Percentiles rank a stretch among this genome's conserved stretches.
Evolutionary conservation across 495 filamentous ascomycete species (phyloP).

Genomic region (Penicillium salamii): DNA sequence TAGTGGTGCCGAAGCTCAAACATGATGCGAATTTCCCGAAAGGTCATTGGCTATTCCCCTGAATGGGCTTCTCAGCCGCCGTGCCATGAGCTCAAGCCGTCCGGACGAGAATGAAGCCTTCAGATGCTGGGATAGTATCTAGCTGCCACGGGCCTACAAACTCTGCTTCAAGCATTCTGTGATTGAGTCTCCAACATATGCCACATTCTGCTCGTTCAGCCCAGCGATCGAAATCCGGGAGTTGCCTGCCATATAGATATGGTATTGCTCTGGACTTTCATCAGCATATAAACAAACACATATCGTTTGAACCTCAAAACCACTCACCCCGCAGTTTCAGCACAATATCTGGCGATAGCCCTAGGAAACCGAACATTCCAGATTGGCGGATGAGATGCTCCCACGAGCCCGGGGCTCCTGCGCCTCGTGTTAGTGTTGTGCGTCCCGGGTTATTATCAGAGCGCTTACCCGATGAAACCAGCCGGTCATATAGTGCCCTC

Average conservation of each 20-base stretch:
- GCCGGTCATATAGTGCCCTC: slow-evolving; percentile 20
- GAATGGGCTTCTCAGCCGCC: too few species aligned
- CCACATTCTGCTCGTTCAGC: slow-evolving; percentile 41
- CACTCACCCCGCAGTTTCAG: slow-evolving; percentile 27
- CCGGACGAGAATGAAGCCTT: too few species aligned
- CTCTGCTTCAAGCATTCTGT: slow-evolving; percentile 11
- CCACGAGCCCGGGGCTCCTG: slow-evolving; percentile 34
- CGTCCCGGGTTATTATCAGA: neutral
- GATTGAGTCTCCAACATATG: slow-evolving; percentile 38
- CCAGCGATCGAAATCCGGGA: slow-evolving; percentile 36
- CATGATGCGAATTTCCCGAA: too few species aligned
- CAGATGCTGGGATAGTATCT: too few species aligned
- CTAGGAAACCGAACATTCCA: slow-evolving; percentile 45
- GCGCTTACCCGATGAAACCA: slow-evolving; percentile 17
- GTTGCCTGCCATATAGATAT: slow-evolving; percentile 38
- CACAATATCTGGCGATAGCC: slow-evolving; percentile 26
- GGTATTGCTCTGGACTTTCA: slow-evolving; percentile 28
- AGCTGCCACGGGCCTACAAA: too few species aligned
- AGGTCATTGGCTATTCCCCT: too few species aligned
- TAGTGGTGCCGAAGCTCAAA: too few species aligned
- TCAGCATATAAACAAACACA: neutral
- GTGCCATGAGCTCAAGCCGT: too few species aligned
- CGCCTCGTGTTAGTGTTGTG: neutral
- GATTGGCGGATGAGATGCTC: slow-evolving; percentile 34
- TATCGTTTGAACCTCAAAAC: too few species aligned